Evolutionary conservation across 2,329 filamentous ascomycete species (phyloP), one percentile per base, ranked within the genome.

Genomic region (Sarocladiaceae sp.): DNA sequence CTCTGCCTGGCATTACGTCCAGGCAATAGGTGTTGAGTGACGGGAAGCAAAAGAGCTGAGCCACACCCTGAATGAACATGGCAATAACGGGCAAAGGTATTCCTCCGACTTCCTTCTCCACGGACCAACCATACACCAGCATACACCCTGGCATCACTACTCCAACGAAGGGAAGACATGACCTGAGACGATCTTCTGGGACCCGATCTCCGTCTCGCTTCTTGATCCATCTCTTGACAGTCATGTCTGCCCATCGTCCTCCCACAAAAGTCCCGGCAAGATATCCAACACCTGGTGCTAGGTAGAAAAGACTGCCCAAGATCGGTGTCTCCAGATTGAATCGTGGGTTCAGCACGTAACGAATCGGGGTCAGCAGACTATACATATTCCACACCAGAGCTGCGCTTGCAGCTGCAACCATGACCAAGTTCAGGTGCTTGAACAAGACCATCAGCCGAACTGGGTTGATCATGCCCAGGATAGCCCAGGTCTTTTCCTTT

Each of bases 21-120:
- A 94, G 69, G 64, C 88, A 92, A 68, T 94, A 92, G 0, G 87
- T 88, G 64, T 92, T 91, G 55, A 92, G 65, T 46, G 79, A 82
- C 0, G 87, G 87, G 61, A 90, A 91, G 59, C 85, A 88, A 62
- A 90, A 88, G 5, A 91, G 71, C 65, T 91, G 86, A 0, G 82
- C 85, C 0, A 90, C 76, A 1, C 87, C 88, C 61, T 91, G 87
- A 2, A 87, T 54, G 62, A 91, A 91, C 75, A 92, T 84, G 59
- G 82, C 80, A 7, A 90, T 75, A 2, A 90, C 84, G 0, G 87
- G 87, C 4, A 87, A 62, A 0, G 77, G 71, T 39, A 82, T 74
- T 2, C 78, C 79, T 3, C 79, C 79, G 3, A 75, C 70, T 10
- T 68, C 61, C 53, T 69, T 70, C 52, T 81, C 72, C 13, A 81